Conservation (phyloP, 345 rosid genomes). For the Carallia brachiata region DNA sequence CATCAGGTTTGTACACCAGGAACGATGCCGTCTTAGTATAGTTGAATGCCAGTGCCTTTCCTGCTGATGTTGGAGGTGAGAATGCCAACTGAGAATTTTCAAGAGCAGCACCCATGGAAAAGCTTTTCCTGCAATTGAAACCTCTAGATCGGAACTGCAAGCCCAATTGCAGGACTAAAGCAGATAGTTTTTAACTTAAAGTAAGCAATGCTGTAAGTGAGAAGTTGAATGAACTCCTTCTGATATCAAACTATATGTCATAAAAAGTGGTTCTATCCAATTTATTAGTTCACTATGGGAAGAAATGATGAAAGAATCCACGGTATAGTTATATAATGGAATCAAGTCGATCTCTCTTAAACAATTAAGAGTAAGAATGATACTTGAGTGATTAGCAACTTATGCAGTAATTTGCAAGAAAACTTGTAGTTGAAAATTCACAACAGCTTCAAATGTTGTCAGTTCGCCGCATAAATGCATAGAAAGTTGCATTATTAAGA, state of each 20-base stretch:
- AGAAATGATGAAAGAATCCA: neutral
- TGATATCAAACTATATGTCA: neutral
- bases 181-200: neutral
- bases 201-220: neutral
- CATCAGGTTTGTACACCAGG: constrained; percentile 47
- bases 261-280: neutral
- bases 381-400: neutral
- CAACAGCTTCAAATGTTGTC: too few species aligned
- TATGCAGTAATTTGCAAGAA: neutral
- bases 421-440: neutral
- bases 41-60: constrained; percentile 54
- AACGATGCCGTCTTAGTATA: constrained; percentile 41
- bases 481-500: neutral
- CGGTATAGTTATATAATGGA: too few species aligned
- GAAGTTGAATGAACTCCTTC: neutral
- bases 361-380: too few species aligned
- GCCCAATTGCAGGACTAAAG: neutral
- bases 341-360: too few species aligned
- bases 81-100: constrained; percentile 59
- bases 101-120: constrained; percentile 35
- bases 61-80: constrained; percentile 61
- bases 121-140: constrained; percentile 55
- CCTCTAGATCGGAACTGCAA: neutral
- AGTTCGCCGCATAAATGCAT: too few species aligned
- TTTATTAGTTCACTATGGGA: neutral